Conservation (phyloP, 73 alveolate species). For the Paramecium tetraurelia region DNA sequence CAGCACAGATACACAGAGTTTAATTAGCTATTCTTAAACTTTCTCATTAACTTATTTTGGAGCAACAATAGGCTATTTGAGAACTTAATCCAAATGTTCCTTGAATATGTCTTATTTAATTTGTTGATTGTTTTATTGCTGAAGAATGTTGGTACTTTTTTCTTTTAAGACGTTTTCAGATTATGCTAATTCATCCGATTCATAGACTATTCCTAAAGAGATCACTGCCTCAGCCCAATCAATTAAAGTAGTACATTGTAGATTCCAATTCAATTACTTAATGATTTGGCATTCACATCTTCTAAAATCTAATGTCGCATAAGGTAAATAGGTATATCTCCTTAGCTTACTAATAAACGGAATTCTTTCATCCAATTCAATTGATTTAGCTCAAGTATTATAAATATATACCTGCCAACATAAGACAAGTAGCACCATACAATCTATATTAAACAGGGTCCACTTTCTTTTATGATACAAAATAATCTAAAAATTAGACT, state of each 20-base stretch:
- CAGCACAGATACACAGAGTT: background rate
- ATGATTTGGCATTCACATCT: constrained; percentile 41
- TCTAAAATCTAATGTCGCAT: constrained; percentile 37
- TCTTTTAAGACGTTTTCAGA: constrained; percentile 52
- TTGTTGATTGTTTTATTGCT: background rate
- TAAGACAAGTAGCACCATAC: constrained; percentile 58
- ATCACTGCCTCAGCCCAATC: constrained; percentile 50
- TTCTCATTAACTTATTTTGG: background rate
- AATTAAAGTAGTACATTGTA: constrained; percentile 47
- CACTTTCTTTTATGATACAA: background rate
- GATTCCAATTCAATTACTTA: constrained; percentile 53
- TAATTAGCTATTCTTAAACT: background rate
- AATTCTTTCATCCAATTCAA: constrained; percentile 64
- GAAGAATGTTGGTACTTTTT: background rate
- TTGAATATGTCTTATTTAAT: background rate
- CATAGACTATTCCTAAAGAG: constrained; percentile 30
- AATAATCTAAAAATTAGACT: constrained; percentile 34
- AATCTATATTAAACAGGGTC: constrained; percentile 11
- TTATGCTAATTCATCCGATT: constrained; percentile 8
- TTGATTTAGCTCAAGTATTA: constrained; percentile 40
- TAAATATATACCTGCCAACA: constrained; percentile 56
- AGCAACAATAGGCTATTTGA: background rate
- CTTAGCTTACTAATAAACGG: constrained; percentile 58
- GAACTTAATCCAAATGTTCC: background rate
- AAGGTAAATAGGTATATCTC: constrained; percentile 50